Percentiles rank a stretch among this genome's conserved stretches.
Conservation (phyloP, 441 rosid genomes). For the Euphorbia schlechtendalii region DNA sequence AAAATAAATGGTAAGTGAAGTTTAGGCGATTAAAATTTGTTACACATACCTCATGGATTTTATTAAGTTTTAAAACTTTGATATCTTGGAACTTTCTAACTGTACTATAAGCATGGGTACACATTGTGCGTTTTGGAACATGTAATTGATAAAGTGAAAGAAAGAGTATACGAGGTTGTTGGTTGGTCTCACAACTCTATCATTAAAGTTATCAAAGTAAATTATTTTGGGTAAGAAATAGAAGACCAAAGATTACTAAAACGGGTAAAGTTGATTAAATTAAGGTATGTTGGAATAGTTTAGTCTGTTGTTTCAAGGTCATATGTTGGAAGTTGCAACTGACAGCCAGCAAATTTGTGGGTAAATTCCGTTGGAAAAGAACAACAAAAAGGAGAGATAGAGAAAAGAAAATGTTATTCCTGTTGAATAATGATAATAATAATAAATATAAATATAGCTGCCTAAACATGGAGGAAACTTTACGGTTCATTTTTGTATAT, state of each 20-base stretch:
- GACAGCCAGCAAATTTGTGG: conserved; percentile 17
- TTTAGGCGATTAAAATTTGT: too few relatives aligned
- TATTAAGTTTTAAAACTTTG: background rate
- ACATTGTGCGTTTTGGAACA: background rate
- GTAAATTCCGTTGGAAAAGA: background rate
- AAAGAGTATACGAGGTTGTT: background rate
- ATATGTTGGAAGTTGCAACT: conserved; percentile 29
- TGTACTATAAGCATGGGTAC: background rate
- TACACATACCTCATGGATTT: too few relatives aligned
- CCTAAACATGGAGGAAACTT: too few relatives aligned
- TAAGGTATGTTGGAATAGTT: background rate
- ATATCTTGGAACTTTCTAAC: background rate
- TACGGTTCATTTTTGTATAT: too few relatives aligned
- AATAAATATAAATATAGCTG: too few relatives aligned
- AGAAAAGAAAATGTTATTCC: too few relatives aligned
- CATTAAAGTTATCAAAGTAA: background rate
- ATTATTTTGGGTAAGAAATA: background rate
- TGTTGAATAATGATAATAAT: too few relatives aligned
- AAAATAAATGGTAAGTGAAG: too few relatives aligned
- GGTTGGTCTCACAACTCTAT: conserved; percentile 4
- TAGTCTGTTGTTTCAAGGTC: conserved; percentile 10
- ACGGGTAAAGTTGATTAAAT: conserved; percentile 15
- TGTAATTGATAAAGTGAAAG: background rate
- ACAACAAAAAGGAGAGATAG: too few relatives aligned
- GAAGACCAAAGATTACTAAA: conserved; percentile 20